Base-by-base conservation (phyloP, 345 rosid genomes). In the Populus simonii region DNA sequence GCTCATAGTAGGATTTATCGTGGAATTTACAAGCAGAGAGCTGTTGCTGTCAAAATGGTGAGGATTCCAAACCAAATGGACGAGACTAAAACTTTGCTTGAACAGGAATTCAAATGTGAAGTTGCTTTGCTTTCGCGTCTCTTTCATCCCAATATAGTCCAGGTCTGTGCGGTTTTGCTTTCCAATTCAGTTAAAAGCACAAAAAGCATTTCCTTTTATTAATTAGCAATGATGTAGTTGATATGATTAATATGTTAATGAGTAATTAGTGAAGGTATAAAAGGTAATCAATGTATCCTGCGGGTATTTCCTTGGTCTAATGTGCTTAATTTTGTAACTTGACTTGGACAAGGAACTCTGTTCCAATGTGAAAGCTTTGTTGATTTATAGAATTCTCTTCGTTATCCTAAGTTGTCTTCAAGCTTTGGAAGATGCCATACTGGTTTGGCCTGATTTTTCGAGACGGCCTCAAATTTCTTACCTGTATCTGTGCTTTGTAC, bases 41-140 rank as follows among this genome's bases (percentile, higher is more conserved):
- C 99, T 1, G 99, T 96, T 23, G 99, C 98, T 0, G 94, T 96
- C 67, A 96, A 96, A 85, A 96, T 96, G 99, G 99, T 96, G 55
- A 89, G 98, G 81, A 89, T 96, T 72, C 98, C 98, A 23, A 91
- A 86, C 78, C 98, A 93, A 6, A 75, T 83, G 17, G 98, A 91
- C 76, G 98, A 96, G 83, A 93, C 99, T 51, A 78, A 94, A 66
- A 68, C 92, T 68, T 73, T 84, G 39, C 96, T 96, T n/a, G 98
- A 96, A 81, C 97, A 91, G 77, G 98, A 96, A 85, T 96, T 96
- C 62, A 96, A 89, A 85, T 92, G 94, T 18, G 99, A 96, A 87
- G 99, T 96, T 76, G 97, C 97, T 79, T 78, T 93, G 79, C 97
- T 96, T 55, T 96, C 99, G 27, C 92, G 99, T 73, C 98, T 96